Evolutionary conservation across 805 yeast genomes (phyloP), one percentile per base, ranked within the genome.

Genomic region (Maudiozyma bulderi): DNA sequence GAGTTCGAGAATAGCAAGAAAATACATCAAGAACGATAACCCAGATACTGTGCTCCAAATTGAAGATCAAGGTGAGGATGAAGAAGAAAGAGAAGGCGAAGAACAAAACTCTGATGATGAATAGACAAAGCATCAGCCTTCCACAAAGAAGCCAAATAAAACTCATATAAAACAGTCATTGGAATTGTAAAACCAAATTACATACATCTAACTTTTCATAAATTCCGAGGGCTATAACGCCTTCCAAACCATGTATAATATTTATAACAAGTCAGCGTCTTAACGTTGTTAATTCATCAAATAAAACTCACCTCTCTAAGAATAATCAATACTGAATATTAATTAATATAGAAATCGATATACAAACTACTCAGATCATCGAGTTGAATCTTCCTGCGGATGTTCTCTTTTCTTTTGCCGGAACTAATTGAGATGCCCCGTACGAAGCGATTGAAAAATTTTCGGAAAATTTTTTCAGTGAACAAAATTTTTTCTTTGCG

Each of bases 1-100:
- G 52, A 80, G 84, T 40, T 82, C 89, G 6, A 78, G 93, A 74
- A 75, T 85, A 52, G 82, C 89, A 10, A 78, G 87, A 71, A 85
- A 85, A 64, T 85, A 85, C 63, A 70, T 68, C 50, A 75, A 68
- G 50, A 70, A 68, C 33, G 68, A 68, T 52, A 65, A 62, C 40
- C 67, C 68, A 34, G 91, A 84, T 59, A 71, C 76, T 35, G 73
- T 84, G 43, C 66, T 83, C 64, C 74, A 78, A 44, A 80, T 82
- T 38, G 87, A 83, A 51, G 79, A 79, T 30, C 82, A 81, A 48
- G 80, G 75, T 29, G 82, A 77, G 41, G 84, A 80, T 26, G 77
- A 75, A n/a, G 80, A 76, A 45, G 83, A 37, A 70, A 61, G 28
- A 42, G 52, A 47, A 11, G 55, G 46, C n/a, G 48, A 47, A 45